A percentile compares a stretch with the other conserved stretches of the same genome.
phyloP scores from a whole-genome alignment of 2,329 filamentous ascomycete genomes.

The Diaporthe sp. region DNA sequence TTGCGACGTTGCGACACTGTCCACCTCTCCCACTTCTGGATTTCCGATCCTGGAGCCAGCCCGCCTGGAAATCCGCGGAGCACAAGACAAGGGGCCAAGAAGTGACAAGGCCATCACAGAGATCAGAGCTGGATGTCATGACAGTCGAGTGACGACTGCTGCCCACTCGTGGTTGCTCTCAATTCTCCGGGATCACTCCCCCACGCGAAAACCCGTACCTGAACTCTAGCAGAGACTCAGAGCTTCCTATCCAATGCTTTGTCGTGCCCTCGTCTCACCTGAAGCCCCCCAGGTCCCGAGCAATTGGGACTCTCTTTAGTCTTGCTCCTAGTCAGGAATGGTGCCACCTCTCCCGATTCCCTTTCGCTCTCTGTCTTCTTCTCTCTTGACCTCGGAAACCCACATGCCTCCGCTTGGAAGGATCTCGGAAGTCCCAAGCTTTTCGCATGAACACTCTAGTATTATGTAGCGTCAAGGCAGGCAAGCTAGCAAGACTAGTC shows the following conservation, averaged over 20 bases:
- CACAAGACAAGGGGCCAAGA: conserved; percentile 6
- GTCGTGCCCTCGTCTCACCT: conserved; percentile 2
- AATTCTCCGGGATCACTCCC: conserved; percentile 1
- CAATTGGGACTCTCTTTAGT: conserved; percentile 17
- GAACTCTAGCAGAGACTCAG: conserved; percentile 8
- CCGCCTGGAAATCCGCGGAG: conserved; percentile 5
- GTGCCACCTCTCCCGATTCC: conserved; percentile 1
- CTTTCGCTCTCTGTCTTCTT: background rate
- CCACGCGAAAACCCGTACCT: conserved; percentile 4
- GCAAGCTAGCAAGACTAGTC: background rate
- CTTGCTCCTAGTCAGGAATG: conserved; percentile 20
- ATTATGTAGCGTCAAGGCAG: conserved; percentile 6
- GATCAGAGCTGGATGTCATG: conserved; percentile 9
- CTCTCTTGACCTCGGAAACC: background rate
- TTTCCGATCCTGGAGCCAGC: background rate
- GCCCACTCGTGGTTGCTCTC: background rate
- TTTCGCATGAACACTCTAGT: conserved; percentile 11
- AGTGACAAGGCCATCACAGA: conserved; percentile 15
- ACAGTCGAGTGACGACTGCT: conserved; percentile 11
- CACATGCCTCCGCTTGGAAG: background rate
- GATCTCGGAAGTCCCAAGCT: conserved; percentile 2
- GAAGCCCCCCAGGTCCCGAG: conserved; percentile 23
- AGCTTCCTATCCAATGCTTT: conserved; percentile 26
- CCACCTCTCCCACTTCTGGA: background rate
- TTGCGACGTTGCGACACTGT: conserved; percentile 9